A percentile compares a stretch with the other conserved stretches of the same genome.
Conservation (phyloP, 1,284 basidiomycete genomes). For the Melampsora medusae region DNA sequence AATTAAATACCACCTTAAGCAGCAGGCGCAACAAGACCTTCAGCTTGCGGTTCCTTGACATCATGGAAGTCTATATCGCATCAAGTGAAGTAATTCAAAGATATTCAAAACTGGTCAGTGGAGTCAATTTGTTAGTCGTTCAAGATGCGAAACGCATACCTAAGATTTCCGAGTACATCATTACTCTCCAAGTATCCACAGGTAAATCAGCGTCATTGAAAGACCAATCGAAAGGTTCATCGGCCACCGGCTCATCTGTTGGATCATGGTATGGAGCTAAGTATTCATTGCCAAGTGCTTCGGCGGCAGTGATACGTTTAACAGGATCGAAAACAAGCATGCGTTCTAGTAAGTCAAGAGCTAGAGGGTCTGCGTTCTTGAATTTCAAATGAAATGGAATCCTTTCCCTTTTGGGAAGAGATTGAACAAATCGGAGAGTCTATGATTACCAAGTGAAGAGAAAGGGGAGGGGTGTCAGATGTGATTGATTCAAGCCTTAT, state of each 20-base stretch:
- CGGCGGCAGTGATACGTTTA: slow-evolving; percentile 89
- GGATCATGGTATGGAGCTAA: slow-evolving; percentile 98
- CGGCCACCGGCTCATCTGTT: slow-evolving; percentile 90
- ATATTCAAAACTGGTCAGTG: not conserved
- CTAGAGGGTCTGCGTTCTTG: slow-evolving; percentile 78
- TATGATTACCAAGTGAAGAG: slow-evolving; percentile 53
- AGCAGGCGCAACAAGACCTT: not conserved
- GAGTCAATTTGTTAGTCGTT: not conserved
- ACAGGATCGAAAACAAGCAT: slow-evolving; percentile 99
- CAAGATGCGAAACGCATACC: slow-evolving; percentile 45
- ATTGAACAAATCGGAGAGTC: slow-evolving; percentile 99
- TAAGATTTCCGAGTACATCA: slow-evolving; percentile 57
- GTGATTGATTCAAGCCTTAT: not conserved
- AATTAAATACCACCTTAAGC: not conserved
- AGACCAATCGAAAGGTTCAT: slow-evolving; percentile 96
- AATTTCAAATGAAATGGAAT: slow-evolving; percentile 94
- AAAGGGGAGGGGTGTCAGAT: not conserved
- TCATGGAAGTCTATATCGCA: slow-evolving; percentile 31
- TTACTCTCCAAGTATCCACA: slow-evolving; percentile 97
- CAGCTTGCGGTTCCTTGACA: slow-evolving; percentile 28
- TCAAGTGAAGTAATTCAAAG: not conserved
- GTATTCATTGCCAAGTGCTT: slow-evolving; percentile 89
- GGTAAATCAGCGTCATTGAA: slow-evolving; percentile 99
- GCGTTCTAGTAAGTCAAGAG: slow-evolving; percentile 92
- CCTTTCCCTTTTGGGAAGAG: slow-evolving; percentile 89